These are phyloP conservation scores for Gossypium turneri DNA, from an alignment of 345 rosid species.

Conservation along the genomic window DNA sequence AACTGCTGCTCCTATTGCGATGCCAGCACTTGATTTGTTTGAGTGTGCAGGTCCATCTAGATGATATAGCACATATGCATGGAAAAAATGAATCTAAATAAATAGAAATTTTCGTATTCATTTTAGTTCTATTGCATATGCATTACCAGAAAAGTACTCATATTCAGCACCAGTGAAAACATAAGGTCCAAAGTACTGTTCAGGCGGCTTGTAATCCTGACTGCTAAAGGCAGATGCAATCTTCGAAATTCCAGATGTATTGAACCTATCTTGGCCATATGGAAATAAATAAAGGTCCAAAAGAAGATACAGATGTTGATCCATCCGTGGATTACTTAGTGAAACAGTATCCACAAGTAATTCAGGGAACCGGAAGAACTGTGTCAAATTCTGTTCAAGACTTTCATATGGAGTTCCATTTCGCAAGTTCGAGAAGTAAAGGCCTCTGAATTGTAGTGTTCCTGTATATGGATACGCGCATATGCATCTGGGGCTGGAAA, in stretches of 20 bases:
- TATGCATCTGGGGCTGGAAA: slow-evolving; percentile 54
- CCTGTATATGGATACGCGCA: slow-evolving; percentile 74
- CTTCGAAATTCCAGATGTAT: slow-evolving; percentile 30
- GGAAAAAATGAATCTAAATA: slow-evolving; percentile 7
- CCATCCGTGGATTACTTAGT: slow-evolving; percentile 56
- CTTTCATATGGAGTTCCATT: slow-evolving; percentile 28
- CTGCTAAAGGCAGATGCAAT: slow-evolving; percentile 58
- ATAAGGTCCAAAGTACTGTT: slow-evolving; percentile 50
- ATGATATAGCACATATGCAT: background rate
- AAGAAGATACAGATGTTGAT: slow-evolving; percentile 34
- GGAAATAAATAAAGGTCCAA: slow-evolving; percentile 57
- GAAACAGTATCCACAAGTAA: slow-evolving; percentile 64
- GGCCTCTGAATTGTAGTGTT: slow-evolving; percentile 50
- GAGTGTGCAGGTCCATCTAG: slow-evolving; percentile 24
- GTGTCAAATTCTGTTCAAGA: slow-evolving; percentile 34
- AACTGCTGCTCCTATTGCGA: slow-evolving; percentile 65
- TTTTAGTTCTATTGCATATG: slow-evolving; percentile 4
- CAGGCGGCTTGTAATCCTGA: slow-evolving; percentile 61
- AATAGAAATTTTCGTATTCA: background rate
- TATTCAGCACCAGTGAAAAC: slow-evolving; percentile 38
- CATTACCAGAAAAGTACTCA: slow-evolving; percentile 45
- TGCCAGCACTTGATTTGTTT: slow-evolving; percentile 32
- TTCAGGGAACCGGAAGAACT: slow-evolving; percentile 21
- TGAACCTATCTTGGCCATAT: slow-evolving; percentile 39
- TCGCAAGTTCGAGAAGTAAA: slow-evolving; percentile 57